These are phyloP conservation scores for Pyrus pyrifolia DNA, from an alignment of 306 rosid species.

Conservation along the genomic window DNA sequence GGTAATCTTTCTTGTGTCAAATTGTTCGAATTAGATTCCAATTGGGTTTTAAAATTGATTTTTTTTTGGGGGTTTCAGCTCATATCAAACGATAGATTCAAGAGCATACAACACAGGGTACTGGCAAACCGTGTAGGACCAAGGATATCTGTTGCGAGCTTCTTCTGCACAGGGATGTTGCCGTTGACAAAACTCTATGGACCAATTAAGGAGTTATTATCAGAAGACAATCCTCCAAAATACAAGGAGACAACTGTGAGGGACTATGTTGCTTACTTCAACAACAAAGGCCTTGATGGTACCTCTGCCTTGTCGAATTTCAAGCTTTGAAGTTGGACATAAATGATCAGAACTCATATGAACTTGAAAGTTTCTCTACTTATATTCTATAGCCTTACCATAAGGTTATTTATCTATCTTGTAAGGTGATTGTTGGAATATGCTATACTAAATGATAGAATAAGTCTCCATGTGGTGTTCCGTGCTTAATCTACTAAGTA, in stretches of 20 bases:
- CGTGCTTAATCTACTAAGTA: no score
- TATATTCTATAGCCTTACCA: no score
- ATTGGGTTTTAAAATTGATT: no score
- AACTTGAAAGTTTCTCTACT: no score
- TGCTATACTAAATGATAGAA: no score
- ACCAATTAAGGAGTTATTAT: constrained; percentile 2
- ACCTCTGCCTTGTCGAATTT: neutral
- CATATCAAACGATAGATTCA: constrained; percentile 42
- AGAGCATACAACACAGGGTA: constrained; percentile 21
- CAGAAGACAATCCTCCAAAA: constrained; percentile 1
- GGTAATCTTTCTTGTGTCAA: no score
- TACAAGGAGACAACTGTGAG: neutral
- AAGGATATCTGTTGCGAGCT: neutral
- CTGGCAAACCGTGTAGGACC: neutral
- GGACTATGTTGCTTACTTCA: neutral
- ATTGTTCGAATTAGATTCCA: no score
- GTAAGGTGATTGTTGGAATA: no score
- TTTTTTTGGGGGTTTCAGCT: neutral
- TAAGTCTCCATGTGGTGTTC: no score
- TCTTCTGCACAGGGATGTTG: neutral
- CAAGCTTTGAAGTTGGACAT: neutral
- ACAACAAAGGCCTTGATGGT: neutral
- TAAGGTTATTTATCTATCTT: no score
- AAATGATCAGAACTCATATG: no score
- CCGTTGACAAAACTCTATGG: neutral